Percentiles rank a stretch among this genome's conserved stretches.
phyloP scores from a whole-genome alignment of 2,329 filamentous ascomycete genomes.

The Epichloe typhina region DNA sequence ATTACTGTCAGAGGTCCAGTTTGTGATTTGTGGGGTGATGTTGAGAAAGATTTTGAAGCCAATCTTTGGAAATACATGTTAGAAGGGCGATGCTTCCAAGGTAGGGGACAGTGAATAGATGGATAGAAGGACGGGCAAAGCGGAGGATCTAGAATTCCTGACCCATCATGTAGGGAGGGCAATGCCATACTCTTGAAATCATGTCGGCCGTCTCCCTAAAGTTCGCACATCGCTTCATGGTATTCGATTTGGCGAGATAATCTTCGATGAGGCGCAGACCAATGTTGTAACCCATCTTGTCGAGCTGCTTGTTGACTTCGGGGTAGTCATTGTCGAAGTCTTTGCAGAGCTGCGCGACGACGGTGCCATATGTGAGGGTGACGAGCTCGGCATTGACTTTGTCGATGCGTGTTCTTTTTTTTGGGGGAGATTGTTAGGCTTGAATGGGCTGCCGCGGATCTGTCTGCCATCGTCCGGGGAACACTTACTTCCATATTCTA shows the following conservation, averaged over 20 bases:
- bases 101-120: background rate
- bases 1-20: constrained; percentile 93
- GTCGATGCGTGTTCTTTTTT: constrained; percentile 84
- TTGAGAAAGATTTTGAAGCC: constrained; percentile 99
- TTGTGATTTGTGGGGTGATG: constrained; percentile 82
- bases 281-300: constrained; percentile 99
- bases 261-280: constrained; percentile 92
- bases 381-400: constrained; percentile 98
- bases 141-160: background rate
- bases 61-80: constrained; percentile 40
- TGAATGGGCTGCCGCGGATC: background rate
- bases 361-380: constrained; percentile 93
- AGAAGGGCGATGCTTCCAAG: background rate
- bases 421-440: constrained; percentile 15
- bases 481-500: constrained; percentile 84
- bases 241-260: constrained; percentile 90
- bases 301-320: constrained; percentile 94
- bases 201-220: constrained; percentile 95
- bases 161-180: no score
- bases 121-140: background rate
- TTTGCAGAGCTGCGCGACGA: constrained; percentile 90
- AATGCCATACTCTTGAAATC: constrained; percentile 62
- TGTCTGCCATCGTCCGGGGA: background rate
- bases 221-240: constrained; percentile 76
- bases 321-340: constrained; percentile 90